Conservation (phyloP, 768 basidiomycete genomes). For the Mycena epipterygia region DNA sequence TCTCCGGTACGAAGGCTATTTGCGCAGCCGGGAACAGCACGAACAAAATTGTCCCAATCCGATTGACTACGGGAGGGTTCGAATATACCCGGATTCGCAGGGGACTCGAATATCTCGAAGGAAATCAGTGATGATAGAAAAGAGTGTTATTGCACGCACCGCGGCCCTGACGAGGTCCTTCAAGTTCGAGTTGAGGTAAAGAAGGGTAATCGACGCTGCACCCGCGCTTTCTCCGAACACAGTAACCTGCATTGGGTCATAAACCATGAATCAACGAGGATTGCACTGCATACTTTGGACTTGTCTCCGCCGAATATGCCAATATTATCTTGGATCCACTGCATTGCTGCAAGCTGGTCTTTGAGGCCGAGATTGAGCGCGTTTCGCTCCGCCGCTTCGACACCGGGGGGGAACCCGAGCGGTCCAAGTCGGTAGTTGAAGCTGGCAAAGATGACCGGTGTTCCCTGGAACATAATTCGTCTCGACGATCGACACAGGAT, state of each 20-base stretch:
- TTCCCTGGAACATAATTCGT: constrained; percentile 34
- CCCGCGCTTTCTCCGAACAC: too few relatives aligned
- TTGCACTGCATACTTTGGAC: background rate
- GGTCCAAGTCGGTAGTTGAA: constrained; percentile 62
- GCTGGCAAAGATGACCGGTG: constrained; percentile 60
- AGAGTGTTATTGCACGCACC: too few relatives aligned
- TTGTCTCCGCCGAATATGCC: constrained; percentile 25
- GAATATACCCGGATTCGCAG: too few relatives aligned
- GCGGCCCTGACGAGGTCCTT: too few relatives aligned
- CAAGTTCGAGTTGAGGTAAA: too few relatives aligned
- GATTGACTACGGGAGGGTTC: background rate
- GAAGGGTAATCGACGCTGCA: too few relatives aligned
- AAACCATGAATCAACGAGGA: too few relatives aligned
- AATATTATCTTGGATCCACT: constrained; percentile 69
- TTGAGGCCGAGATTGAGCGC: constrained; percentile 55
- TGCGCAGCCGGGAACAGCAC: constrained; percentile 26
- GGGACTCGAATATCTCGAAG: too few relatives aligned
- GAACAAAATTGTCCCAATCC: constrained; percentile 40
- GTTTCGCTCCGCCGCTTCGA: constrained; percentile 47
- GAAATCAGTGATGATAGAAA: background rate
- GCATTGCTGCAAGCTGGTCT: constrained; percentile 54
- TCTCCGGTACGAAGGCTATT: background rate
- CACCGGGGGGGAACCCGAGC: constrained; percentile 58
- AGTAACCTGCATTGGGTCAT: too few relatives aligned
- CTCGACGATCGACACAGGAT: too few relatives aligned